Percentiles rank a stretch among this genome's conserved stretches.
Conservation (phyloP, 2,329 filamentous ascomycete genomes). For the Colletotrichum tanaceti region DNA sequence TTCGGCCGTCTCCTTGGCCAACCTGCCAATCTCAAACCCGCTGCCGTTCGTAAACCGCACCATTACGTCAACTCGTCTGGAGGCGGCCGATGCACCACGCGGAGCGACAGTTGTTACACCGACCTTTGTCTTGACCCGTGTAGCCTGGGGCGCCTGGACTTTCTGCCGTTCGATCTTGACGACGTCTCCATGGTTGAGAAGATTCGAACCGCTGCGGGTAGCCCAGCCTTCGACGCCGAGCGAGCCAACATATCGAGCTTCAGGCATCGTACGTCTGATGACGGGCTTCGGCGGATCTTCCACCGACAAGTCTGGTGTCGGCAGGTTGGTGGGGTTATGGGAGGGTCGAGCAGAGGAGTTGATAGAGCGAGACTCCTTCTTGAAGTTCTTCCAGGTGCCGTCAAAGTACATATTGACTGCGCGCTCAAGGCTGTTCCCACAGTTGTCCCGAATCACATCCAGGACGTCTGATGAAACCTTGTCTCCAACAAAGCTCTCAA, state of each 20-base stretch:
- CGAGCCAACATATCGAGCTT: slow-evolving; percentile 82
- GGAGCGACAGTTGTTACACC: slow-evolving; percentile 50
- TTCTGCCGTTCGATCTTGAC: slow-evolving; percentile 89
- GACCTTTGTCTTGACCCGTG: slow-evolving; percentile 58
- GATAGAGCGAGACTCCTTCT: slow-evolving; percentile 46
- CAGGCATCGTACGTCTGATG: slow-evolving; percentile 49
- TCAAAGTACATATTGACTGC: slow-evolving; percentile 79
- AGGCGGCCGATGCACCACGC: slow-evolving; percentile 61
- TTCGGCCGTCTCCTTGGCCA: slow-evolving; percentile 86
- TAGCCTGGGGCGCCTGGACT: slow-evolving; percentile 68
- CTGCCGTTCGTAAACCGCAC: slow-evolving; percentile 87
- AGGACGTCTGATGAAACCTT: slow-evolving; percentile 63
- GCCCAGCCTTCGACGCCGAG: slow-evolving; percentile 95
- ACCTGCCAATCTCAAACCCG: slow-evolving; percentile 85
- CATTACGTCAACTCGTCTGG: slow-evolving; percentile 82
- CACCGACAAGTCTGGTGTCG: slow-evolving; percentile 3
- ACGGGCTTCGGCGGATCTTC: slow-evolving; percentile 28
- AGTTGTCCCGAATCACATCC: slow-evolving; percentile 63
- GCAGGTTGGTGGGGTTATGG: not conserved
- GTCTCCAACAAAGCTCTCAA: slow-evolving; percentile 70
- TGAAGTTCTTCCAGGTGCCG: slow-evolving; percentile 70
- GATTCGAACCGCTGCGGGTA: slow-evolving; percentile 80
- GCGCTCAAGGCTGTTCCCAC: slow-evolving; percentile 68
- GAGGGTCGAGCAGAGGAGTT: slow-evolving; percentile 2
- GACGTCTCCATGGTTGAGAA: slow-evolving; percentile 84